Percentiles rank a stretch among this genome's conserved stretches.
phyloP scores from a whole-genome alignment of 2,329 filamentous ascomycete genomes.

The Phoma sp. region DNA sequence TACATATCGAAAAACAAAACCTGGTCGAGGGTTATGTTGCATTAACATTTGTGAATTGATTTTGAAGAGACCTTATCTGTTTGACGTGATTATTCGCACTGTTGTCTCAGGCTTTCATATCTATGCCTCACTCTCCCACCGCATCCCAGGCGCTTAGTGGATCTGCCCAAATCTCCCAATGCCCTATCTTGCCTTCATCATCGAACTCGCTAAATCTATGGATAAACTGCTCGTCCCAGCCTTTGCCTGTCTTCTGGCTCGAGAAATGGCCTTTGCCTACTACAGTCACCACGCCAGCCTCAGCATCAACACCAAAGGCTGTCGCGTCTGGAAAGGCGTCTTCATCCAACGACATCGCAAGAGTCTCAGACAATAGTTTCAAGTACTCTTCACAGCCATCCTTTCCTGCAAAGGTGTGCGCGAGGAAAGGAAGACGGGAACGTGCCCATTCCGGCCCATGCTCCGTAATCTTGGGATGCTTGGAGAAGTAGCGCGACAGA shows the following conservation, averaged over 20 bases:
- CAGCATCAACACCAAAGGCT: conserved; percentile 47
- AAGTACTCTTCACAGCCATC: conserved; percentile 50
- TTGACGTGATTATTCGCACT: too few species aligned
- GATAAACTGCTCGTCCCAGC: conserved; percentile 51
- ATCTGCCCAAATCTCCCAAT: conserved; percentile 55
- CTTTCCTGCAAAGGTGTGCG: conserved; percentile 43
- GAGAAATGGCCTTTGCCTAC: conserved; percentile 44
- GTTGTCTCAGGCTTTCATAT: too few species aligned
- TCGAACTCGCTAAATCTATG: conserved; percentile 51
- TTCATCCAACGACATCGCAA: conserved; percentile 40
- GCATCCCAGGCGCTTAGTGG: conserved; percentile 52
- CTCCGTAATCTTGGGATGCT: conserved; percentile 47
- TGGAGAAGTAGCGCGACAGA: conserved; percentile 35
- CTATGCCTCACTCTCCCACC: conserved; percentile 29
- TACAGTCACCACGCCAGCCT: conserved; percentile 45
- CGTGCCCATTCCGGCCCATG: conserved; percentile 50
- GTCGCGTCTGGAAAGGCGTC: conserved; percentile 43
- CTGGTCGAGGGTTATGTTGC: not conserved
- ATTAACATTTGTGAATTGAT: not conserved
- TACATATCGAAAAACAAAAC: not conserved
- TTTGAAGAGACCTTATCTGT: too few species aligned
- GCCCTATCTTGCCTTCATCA: conserved; percentile 46
- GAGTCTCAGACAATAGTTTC: conserved; percentile 37
- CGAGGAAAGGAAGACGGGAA: conserved; percentile 48
- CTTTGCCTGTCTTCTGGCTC: conserved; percentile 48